These are phyloP conservation scores for Triadica sebifera DNA, from an alignment of 345 rosid genomes.

Conservation along the genomic window DNA sequence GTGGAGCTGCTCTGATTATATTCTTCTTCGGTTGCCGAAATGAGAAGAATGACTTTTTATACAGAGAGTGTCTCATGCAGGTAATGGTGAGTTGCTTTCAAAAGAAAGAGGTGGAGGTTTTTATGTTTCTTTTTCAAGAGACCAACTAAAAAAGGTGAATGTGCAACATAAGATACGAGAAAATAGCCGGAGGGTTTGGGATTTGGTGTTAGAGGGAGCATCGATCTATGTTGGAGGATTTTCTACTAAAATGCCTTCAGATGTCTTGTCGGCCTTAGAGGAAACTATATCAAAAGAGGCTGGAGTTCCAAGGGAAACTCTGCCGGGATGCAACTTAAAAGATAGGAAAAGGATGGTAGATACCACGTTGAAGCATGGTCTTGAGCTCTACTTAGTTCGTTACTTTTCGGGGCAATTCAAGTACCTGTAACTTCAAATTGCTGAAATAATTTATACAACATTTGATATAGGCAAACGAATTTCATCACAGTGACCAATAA, in stretches of 20 bases:
- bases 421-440: background rate
- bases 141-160: constrained; percentile 80
- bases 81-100: constrained; percentile 56
- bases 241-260: constrained; percentile 86
- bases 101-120: constrained; percentile 81
- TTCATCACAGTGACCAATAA: background rate
- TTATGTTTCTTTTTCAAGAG: constrained; percentile 82
- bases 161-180: constrained; percentile 85
- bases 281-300: constrained; percentile 63
- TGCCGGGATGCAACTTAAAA: constrained; percentile 57
- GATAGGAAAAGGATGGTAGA: constrained; percentile 68
- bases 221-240: constrained; percentile 82
- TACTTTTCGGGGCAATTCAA: background rate
- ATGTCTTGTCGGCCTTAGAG: constrained; percentile 72
- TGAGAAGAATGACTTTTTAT: constrained; percentile 67
- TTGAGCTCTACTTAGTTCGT: constrained; percentile 28
- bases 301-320: constrained; percentile 54
- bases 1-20: constrained; percentile 56
- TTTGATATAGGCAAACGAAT: background rate
- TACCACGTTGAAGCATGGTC: constrained; percentile 98
- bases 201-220: constrained; percentile 57
- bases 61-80: constrained; percentile 57
- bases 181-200: constrained; percentile 59
- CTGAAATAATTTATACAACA: background rate
- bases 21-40: constrained; percentile 92